Conservation (phyloP, 1,284 basidiomycete species). For the Exobasidium rhododendri region DNA sequence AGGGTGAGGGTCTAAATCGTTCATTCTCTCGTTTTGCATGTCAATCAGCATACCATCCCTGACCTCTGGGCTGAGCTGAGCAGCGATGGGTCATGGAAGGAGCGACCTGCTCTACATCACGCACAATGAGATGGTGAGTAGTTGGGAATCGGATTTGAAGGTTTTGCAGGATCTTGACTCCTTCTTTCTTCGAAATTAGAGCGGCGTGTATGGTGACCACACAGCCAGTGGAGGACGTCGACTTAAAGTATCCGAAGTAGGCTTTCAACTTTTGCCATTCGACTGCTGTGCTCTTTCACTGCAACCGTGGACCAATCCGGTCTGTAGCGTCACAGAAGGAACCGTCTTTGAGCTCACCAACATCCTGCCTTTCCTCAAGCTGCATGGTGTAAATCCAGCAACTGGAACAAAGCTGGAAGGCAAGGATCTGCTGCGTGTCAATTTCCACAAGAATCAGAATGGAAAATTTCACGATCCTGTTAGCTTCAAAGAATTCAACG, state of each 20-base stretch:
- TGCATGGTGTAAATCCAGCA: slow-evolving; percentile 72
- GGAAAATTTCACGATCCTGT: slow-evolving; percentile 55
- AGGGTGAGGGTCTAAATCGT: no score
- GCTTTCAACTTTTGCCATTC: slow-evolving; percentile 65
- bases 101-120: slow-evolving; percentile 15
- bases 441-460: slow-evolving; percentile 65
- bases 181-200: slow-evolving; percentile 23
- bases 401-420: slow-evolving; percentile 77
- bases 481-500: slow-evolving; percentile 60
- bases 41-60: no score
- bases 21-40: no score
- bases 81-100: slow-evolving; percentile 51
- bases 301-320: slow-evolving; percentile 83
- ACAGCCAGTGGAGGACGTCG: slow-evolving; percentile 31
- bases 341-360: slow-evolving; percentile 59
- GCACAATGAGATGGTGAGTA: not conserved
- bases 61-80: no score
- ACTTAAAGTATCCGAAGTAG: slow-evolving; percentile 57
- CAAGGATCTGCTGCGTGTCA: slow-evolving; percentile 77
- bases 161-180: not conserved
- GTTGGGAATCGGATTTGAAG: not conserved
- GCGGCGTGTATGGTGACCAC: slow-evolving; percentile 42
- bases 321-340: slow-evolving; percentile 70
- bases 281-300: slow-evolving; percentile 90
- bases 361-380: slow-evolving; percentile 82